A percentile compares a stretch with the other conserved stretches of the same genome.
Conservation (phyloP, 768 basidiomycete genomes). For the Tylopilus subfusipes region DNA sequence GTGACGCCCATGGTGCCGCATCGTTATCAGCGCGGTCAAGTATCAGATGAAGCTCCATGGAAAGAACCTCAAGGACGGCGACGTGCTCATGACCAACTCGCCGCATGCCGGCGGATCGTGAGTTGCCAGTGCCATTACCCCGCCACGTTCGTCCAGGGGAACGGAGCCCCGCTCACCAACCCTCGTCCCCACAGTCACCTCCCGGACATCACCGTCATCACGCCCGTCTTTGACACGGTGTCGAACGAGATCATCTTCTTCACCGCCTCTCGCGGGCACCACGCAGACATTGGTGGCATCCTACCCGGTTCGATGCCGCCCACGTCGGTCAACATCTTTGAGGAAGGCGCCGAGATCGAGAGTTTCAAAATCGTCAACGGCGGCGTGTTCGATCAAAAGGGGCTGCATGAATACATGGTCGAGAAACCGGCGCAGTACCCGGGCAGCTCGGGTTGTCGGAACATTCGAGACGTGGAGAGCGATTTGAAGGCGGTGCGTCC, state of each 20-base stretch:
- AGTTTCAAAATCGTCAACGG: constrained; percentile 88
- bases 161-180: not conserved
- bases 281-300: constrained; percentile 92
- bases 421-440: constrained; percentile 78
- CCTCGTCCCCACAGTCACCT: constrained; percentile 47
- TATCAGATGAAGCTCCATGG: constrained; percentile 83
- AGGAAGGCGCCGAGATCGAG: constrained; percentile 90
- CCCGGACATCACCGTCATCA: constrained; percentile 91
- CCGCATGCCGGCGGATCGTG: constrained; percentile 87
- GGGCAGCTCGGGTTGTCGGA: constrained; percentile 83
- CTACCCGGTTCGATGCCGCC: constrained; percentile 96
- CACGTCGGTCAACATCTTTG: constrained; percentile 83
- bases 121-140: constrained; percentile 48
- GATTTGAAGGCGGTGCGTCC: constrained; percentile 84
- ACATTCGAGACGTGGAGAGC: constrained; percentile 86
- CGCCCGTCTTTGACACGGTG: constrained; percentile 75
- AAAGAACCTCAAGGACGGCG: constrained; percentile 75
- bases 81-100: constrained; percentile 91
- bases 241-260: constrained; percentile 81
- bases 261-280: constrained; percentile 91
- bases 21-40: constrained; percentile 63
- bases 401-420: constrained; percentile 76
- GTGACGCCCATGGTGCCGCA: not conserved
- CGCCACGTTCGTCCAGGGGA: no score
- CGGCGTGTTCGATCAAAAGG: constrained; percentile 75